Evolutionary conservation across 2,329 filamentous ascomycete genomes (phyloP).

Genomic region (Daldinia sp.): DNA sequence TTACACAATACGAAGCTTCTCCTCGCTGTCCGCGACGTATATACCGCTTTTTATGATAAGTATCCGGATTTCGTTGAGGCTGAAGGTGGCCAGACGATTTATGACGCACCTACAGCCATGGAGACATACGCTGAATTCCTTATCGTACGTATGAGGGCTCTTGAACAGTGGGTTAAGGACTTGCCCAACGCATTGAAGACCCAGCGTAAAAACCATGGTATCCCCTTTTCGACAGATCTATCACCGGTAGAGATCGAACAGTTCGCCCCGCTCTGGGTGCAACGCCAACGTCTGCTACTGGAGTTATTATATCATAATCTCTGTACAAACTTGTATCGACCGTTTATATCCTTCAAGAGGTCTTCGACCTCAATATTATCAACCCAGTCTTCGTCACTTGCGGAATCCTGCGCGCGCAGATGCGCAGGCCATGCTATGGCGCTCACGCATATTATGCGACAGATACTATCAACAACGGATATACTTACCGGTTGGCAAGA

Average conservation of each 20-base stretch:
- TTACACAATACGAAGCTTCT: conserved; percentile 49
- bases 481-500: conserved; percentile 49
- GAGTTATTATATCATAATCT: conserved; percentile 53
- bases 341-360: conserved; percentile 49
- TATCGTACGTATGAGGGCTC: conserved; percentile 28
- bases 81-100: conserved; percentile 2
- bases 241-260: conserved; percentile 46
- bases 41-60: conserved; percentile 48
- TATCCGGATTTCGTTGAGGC: conserved; percentile 41
- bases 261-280: conserved; percentile 51
- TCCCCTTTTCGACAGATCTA: conserved; percentile 46
- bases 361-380: not conserved
- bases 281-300: conserved; percentile 51
- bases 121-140: conserved; percentile 27
- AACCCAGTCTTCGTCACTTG: not conserved
- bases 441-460: conserved; percentile 49
- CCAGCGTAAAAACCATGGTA: conserved; percentile 41
- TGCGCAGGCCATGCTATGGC: conserved; percentile 49
- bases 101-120: conserved; percentile 38
- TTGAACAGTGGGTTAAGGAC: conserved; percentile 46
- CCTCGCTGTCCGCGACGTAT: conserved; percentile 42
- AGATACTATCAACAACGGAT: conserved; percentile 44
- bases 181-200: conserved; percentile 49
- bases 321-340: conserved; percentile 48
- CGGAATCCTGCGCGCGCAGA: conserved; percentile 32